Percentiles rank a stretch among this genome's conserved stretches.
These are phyloP conservation scores for Mycosphaerelloides madeirae DNA, from an alignment of 2,329 filamentous ascomycete genomes.

Conservation along the genomic window DNA sequence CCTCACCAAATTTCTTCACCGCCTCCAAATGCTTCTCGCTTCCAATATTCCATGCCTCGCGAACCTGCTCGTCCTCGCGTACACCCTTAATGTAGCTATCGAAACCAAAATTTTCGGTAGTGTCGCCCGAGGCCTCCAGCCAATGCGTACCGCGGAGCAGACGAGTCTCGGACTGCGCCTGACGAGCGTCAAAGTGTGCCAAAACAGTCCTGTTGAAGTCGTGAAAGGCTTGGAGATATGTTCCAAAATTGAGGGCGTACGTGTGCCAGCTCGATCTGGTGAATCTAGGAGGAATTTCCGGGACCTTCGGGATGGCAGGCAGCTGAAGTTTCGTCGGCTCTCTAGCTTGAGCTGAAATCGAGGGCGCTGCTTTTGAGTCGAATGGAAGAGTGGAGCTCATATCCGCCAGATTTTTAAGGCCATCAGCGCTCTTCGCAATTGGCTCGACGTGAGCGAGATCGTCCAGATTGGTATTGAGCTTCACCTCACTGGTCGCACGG, in stretches of 20 bases:
- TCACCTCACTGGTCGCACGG: constrained; percentile 11
- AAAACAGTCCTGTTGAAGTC: constrained; percentile 53
- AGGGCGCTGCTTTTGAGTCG: constrained; percentile 48
- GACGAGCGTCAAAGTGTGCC: constrained; percentile 51
- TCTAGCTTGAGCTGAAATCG: constrained; percentile 38
- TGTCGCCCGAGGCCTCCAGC: constrained; percentile 45
- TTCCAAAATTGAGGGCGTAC: constrained; percentile 51
- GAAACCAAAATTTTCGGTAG: constrained; percentile 41
- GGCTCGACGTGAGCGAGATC: constrained; percentile 45
- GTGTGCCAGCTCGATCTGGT: constrained; percentile 46
- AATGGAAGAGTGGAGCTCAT: constrained; percentile 55
- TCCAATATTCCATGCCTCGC: constrained; percentile 56
- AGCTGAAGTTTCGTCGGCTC: constrained; percentile 42
- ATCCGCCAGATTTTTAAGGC: constrained; percentile 51
- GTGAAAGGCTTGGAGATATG: constrained; percentile 55
- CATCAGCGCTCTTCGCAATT: constrained; percentile 45
- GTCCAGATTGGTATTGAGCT: constrained; percentile 34
- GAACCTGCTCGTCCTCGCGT: constrained; percentile 60
- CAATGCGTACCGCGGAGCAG: constrained; percentile 44
- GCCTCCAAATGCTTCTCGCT: constrained; percentile 57
- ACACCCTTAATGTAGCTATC: constrained; percentile 57
- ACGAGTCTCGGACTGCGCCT: constrained; percentile 36
- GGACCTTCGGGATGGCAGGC: constrained; percentile 46
- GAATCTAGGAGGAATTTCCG: constrained; percentile 39
- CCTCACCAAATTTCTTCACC: constrained; percentile 54